Base-by-base conservation (phyloP, 164 flowering plant species). In the Stephania yunnanensis region DNA sequence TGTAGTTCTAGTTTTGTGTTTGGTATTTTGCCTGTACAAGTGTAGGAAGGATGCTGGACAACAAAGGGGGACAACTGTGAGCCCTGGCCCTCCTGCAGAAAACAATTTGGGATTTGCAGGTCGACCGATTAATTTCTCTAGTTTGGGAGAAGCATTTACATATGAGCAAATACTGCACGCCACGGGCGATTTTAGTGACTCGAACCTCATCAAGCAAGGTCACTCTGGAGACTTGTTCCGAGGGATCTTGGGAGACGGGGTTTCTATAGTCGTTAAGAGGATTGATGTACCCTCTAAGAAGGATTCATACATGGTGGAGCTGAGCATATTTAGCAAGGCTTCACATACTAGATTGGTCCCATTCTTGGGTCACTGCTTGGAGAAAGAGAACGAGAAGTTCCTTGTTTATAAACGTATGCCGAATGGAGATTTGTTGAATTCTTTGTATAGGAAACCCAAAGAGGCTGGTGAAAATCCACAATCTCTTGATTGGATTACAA, bases 401-500 rank as follows among this genome's bases (percentile, higher is more conserved):
- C 82, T 95, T 69, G 89, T 95, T 73, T 95, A 93, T 83, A 93
- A 87, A 78, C 84, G 84, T 71, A 92, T 95, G 97, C 94, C 92
- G 65, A 95, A 95, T 78, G 87, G 91, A 68, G 99, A 95, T 76
- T 78, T 95, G 84, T 86, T 93, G 31, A 89, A 86, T 81, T 86
- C 95, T 55, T 87, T 95, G 84, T 85, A 80, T 84, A 86, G 83
- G 83, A 89, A 88, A 78, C 77, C 65, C 58, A 81, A 69, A 58
- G 70, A 74, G 4, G 94, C 85, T 25, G 92, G 90, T 70, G 96
- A 89, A 63, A 80, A 86, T 76, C 82, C 90, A 73, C 90, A 91
- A 85, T 93, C 99, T 50, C 81, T 95, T 80, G 99, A 95, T 84
- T 95, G 99, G 99, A 95, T 95, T 80, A 95, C 95, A 17, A 89